Conservation (phyloP, 1,284 basidiomycete genomes). For the Golubevia sp. region DNA sequence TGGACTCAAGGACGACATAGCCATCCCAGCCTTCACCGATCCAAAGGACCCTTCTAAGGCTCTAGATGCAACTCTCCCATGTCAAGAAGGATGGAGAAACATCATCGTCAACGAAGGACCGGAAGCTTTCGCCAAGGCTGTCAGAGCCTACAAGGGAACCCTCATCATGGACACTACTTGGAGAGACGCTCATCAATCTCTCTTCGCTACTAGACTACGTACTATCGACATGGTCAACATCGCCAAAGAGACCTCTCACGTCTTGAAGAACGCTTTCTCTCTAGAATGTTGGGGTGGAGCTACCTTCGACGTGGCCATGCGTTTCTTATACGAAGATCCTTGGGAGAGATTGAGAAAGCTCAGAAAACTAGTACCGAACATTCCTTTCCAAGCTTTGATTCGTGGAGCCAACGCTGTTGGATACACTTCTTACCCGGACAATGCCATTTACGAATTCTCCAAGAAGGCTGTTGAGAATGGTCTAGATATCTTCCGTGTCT, state of each 20-base stretch:
- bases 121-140: slow-evolving; percentile 97
- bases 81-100: slow-evolving; percentile 92
- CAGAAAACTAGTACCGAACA: slow-evolving; percentile 95
- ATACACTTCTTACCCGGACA: slow-evolving; percentile 99
- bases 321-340: slow-evolving; percentile 99
- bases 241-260: slow-evolving; percentile 87
- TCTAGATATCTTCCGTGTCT: slow-evolving; percentile 99
- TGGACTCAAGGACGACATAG: slow-evolving; percentile 86
- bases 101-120: slow-evolving; percentile 98
- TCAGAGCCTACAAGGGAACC: slow-evolving; percentile 91
- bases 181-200: slow-evolving; percentile 98
- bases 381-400: slow-evolving; percentile 96
- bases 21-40: slow-evolving; percentile 80
- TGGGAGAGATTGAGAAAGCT: slow-evolving; percentile 96
- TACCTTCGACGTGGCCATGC: slow-evolving; percentile 99
- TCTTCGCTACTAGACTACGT: slow-evolving; percentile 93
- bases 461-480: slow-evolving; percentile 93
- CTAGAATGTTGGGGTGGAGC: slow-evolving; percentile 99
- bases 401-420: slow-evolving; percentile 99
- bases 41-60: slow-evolving; percentile 74
- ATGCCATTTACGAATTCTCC: slow-evolving; percentile 89
- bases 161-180: slow-evolving; percentile 78
- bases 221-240: slow-evolving; percentile 99
- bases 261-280: slow-evolving; percentile 92
- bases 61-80: slow-evolving; percentile 81